Conservation (phyloP, 768 basidiomycete species). For the Lentinula lateritia region DNA sequence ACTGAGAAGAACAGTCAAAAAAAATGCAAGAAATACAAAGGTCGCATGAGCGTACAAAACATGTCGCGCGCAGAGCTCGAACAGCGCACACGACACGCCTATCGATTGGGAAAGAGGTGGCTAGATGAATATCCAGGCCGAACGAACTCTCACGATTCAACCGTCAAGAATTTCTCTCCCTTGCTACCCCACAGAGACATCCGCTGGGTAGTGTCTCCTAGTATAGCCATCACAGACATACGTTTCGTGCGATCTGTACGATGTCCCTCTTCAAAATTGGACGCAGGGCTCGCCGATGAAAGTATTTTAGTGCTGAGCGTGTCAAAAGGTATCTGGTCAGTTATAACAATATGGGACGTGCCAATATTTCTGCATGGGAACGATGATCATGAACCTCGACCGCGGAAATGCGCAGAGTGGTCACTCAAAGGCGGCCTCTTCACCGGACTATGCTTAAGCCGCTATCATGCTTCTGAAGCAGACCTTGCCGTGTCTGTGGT, state of each 20-base stretch:
- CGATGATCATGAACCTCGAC: not conserved
- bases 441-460: conserved; percentile 46
- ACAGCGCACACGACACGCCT: conserved; percentile 35
- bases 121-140: conserved; percentile 1
- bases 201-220: conserved; percentile 27
- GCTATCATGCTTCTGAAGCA: conserved; percentile 35
- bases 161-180: conserved; percentile 10
- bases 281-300: conserved; percentile 30
- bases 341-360: conserved; percentile 49
- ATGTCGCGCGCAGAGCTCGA: conserved; percentile 41
- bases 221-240: conserved; percentile 45
- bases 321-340: conserved; percentile 59
- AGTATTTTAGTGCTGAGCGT: conserved; percentile 41
- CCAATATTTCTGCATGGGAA: conserved; percentile 10
- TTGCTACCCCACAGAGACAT: conserved; percentile 8
- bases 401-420: conserved; percentile 42
- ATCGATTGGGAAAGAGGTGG: conserved; percentile 48
- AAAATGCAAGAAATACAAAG: no score
- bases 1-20: not conserved
- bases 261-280: not conserved
- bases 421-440: conserved; percentile 48
- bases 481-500: conserved; percentile 45
- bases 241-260: conserved; percentile 35
- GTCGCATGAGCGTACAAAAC: conserved; percentile 18
- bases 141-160: not conserved